Percentiles rank a stretch among this genome's conserved stretches.
These are phyloP conservation scores for Kodamaea fungicola DNA, from an alignment of 1,139 yeast genomes.

Conservation along the genomic window DNA sequence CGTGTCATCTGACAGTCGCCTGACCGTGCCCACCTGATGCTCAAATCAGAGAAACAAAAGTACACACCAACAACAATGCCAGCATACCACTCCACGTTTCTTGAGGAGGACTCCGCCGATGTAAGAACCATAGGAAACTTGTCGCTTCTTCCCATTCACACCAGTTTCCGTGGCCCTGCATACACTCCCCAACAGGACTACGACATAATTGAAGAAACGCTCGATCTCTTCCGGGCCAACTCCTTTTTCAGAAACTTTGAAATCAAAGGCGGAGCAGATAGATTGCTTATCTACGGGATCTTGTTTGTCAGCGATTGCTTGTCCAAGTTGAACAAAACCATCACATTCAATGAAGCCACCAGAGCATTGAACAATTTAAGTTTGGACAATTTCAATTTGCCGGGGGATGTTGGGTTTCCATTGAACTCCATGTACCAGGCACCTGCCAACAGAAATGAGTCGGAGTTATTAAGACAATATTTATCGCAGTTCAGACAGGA, in stretches of 20 bases:
- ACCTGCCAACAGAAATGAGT: slow-evolving; percentile 71
- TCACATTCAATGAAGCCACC: slow-evolving; percentile 60
- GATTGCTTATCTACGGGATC: slow-evolving; percentile 95
- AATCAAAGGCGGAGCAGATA: slow-evolving; percentile 91
- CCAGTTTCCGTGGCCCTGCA: slow-evolving; percentile 88
- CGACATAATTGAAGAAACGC: slow-evolving; percentile 86
- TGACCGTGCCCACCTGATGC: too few relatives aligned
- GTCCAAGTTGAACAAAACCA: slow-evolving; percentile 49
- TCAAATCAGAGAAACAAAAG: too few relatives aligned
- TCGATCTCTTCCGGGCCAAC: slow-evolving; percentile 92
- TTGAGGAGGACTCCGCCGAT: slow-evolving; percentile 53
- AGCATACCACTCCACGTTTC: slow-evolving; percentile 91
- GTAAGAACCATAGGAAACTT: slow-evolving; percentile 56
- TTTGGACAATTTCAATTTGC: slow-evolving; percentile 82
- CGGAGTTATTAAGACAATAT: slow-evolving; percentile 75
- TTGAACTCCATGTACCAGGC: slow-evolving; percentile 78
- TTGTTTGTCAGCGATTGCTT: slow-evolving; percentile 84
- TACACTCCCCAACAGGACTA: slow-evolving; percentile 79
- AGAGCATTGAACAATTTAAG: slow-evolving; percentile 77
- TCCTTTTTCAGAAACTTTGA: slow-evolving; percentile 96
- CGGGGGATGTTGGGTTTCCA: slow-evolving; percentile 95
- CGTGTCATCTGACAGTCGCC: too few relatives aligned
- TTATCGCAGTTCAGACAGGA: slow-evolving; percentile 94
- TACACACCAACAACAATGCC: slow-evolving; percentile 33
- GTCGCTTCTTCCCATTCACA: slow-evolving; percentile 76